Evolutionary conservation across 2,329 filamentous ascomycete genomes (phyloP), one percentile per base, ranked within the genome.

Genomic region (Neospermospora avenae): DNA sequence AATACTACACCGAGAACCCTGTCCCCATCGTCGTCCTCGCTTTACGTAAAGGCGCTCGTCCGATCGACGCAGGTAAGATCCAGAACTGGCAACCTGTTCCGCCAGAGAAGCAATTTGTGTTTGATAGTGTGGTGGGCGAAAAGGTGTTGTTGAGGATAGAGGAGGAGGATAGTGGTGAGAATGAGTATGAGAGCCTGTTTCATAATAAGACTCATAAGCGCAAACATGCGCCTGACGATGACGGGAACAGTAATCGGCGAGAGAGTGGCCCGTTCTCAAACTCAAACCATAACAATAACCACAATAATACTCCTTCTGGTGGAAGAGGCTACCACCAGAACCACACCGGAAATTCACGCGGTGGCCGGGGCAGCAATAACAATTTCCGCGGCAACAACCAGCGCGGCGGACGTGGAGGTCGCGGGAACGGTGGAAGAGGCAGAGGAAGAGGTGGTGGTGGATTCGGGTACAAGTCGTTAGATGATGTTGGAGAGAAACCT

Each of bases 111-210:
- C 81, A 85, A 0, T 85, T 93, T 70, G 81, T 85, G 5, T 92
- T 98, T 69, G 90, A 96, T 64, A 92, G 89, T 0, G 85, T 84
- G 0, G 90, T 98, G 1, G 89, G 89, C 18, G 93, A 98, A 76
- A 96, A 96, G 77, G 84, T 91, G 16, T 80, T 95, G 64, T 76
- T 98, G 55, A 84, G 89, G 1, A 87, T 98, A 49, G 91, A 96
- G 73, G 80, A 86, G 55, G 90, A 93, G 64, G 77, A 85, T 54
- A 76, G 78, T 2, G 74, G 76, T 24, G 85, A 89, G 68, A 84
- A 83, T 63, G 82, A 85, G 63, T 86, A 85, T 69, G 85, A 89
- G 67, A 83, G 80, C 68, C 76, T 83, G 18, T 85, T 85, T 65
- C 78, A 81, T 34, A 86, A 83, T 69, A 88, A 82, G 70, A 74